Percentiles rank a stretch among this genome's conserved stretches.
phyloP scores from a whole-genome alignment of 495 filamentous ascomycete species.

The Neurospora terricola region DNA sequence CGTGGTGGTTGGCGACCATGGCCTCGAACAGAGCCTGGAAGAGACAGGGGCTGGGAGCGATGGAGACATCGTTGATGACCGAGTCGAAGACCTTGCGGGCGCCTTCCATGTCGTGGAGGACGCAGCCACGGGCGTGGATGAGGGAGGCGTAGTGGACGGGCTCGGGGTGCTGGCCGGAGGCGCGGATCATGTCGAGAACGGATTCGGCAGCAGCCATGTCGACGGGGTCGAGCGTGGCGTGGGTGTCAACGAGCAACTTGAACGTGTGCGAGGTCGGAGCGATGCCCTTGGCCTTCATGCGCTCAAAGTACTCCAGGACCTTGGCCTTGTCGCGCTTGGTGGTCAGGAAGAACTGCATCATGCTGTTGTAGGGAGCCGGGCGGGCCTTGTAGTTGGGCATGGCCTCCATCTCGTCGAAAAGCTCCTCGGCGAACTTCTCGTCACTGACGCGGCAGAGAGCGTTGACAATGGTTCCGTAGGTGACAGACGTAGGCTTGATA shows the following conservation, averaged over 20 bases:
- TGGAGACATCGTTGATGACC: constrained; percentile 53
- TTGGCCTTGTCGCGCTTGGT: constrained; percentile 92
- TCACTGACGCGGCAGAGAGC: constrained; percentile 94
- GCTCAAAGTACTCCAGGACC: constrained; percentile 91
- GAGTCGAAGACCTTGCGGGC: constrained; percentile 74
- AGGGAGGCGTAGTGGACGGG: constrained; percentile 92
- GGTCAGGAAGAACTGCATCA: constrained; percentile 98
- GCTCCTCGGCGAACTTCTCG: constrained; percentile 92
- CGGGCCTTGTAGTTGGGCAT: constrained; percentile 98
- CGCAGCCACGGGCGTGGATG: constrained; percentile 93
- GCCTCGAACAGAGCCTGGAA: constrained; percentile 94
- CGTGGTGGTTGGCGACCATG: constrained; percentile 87
- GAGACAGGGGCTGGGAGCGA: constrained; percentile 69
- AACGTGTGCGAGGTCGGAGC: constrained; percentile 90
- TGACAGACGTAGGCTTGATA: constrained; percentile 93
- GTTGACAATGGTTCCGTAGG: constrained; percentile 96
- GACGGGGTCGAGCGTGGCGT: constrained; percentile 87
- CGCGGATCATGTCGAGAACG: constrained; percentile 68
- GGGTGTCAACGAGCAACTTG: constrained; percentile 93
- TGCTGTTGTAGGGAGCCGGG: constrained; percentile 92
- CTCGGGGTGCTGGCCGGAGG: constrained; percentile 65
- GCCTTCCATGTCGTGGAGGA: constrained; percentile 78
- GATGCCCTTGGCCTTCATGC: constrained; percentile 82
- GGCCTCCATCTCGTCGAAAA: constrained; percentile 98
- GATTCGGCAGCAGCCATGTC: constrained; percentile 85